These are phyloP conservation scores for Epichloe brachyelytri DNA, from an alignment of 2,329 filamentous ascomycete genomes.

Conservation along the genomic window DNA sequence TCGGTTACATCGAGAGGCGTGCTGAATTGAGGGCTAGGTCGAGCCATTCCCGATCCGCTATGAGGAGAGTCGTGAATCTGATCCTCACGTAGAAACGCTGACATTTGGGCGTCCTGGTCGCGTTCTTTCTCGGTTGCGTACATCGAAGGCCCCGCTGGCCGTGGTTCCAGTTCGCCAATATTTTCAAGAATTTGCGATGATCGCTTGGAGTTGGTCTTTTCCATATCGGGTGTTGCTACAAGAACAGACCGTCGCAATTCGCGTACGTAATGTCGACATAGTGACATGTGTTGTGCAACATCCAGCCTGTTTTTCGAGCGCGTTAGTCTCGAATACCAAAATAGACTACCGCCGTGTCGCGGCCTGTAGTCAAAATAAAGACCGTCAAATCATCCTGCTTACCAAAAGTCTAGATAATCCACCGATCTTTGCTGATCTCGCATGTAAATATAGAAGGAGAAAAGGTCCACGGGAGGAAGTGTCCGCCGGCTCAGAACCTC, in stretches of 20 bases:
- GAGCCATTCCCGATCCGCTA: constrained; percentile 31
- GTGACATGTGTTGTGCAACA: constrained; percentile 96
- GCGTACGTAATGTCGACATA: constrained; percentile 93
- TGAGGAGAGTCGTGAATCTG: constrained; percentile 42
- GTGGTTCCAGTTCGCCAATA: constrained; percentile 52
- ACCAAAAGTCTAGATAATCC: constrained; percentile 98
- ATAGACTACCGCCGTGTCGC: not conserved
- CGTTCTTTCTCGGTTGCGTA: constrained; percentile 58
- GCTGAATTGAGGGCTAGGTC: constrained; percentile 44
- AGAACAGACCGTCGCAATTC: constrained; percentile 88
- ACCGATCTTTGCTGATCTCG: constrained; percentile 95
- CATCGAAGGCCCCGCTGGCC: constrained; percentile 47
- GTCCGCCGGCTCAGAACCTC: constrained; percentile 91
- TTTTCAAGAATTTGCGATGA: constrained; percentile 70
- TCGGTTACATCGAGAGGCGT: constrained; percentile 53
- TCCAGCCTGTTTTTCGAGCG: constrained; percentile 60
- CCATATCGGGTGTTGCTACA: constrained; percentile 80
- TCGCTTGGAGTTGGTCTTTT: constrained; percentile 67
- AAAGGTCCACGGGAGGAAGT: constrained; percentile 89
- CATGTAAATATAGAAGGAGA: constrained; percentile 99
- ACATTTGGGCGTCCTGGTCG: constrained; percentile 79
- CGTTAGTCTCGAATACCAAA: not conserved
- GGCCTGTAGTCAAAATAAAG: not conserved
- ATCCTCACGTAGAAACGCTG: constrained; percentile 70
- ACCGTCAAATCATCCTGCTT: constrained; percentile 19